A percentile compares a stretch with the other conserved stretches of the same genome.
Conservation (phyloP, 2,329 filamentous ascomycete genomes). For the Fusarium subtropicale region DNA sequence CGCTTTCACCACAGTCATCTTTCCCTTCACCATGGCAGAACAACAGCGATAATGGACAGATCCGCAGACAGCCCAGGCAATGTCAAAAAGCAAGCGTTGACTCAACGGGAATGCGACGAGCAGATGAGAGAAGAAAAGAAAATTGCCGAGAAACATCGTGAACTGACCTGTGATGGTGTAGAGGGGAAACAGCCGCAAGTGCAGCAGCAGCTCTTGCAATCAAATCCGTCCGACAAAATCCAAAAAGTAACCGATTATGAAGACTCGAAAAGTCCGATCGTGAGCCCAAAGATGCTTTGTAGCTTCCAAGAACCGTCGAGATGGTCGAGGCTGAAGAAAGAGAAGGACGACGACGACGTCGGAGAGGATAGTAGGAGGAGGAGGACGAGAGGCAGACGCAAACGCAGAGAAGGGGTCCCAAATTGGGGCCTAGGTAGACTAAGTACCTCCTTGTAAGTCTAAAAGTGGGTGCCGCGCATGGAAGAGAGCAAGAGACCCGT, state of each 20-base stretch:
- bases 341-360: conserved; percentile 25
- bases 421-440: conserved; percentile 40
- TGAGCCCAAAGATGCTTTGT: conserved; percentile 39
- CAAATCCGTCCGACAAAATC: conserved; percentile 22
- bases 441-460: conserved; percentile 43
- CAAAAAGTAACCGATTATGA: conserved; percentile 15
- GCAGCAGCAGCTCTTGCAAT: conserved; percentile 34
- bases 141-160: conserved; percentile 26
- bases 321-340: conserved; percentile 35
- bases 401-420: conserved; percentile 36
- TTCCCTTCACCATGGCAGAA: conserved; percentile 12
- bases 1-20: conserved; percentile 26
- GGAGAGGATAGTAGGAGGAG: conserved; percentile 29
- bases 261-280: conserved; percentile 28
- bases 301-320: conserved; percentile 35
- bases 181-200: conserved; percentile 27
- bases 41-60: conserved; percentile 15
- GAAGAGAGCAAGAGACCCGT: conserved; percentile 28
- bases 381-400: conserved; percentile 28
- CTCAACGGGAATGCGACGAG: conserved; percentile 20
- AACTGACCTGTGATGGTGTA: conserved; percentile 41
- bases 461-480: conserved; percentile 29
- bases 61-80: neutral
- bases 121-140: neutral
- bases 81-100: conserved; percentile 5